Evolutionary conservation across 192 early-diverging fungal species (phyloP).

Genomic region (Chytriomyces hyalinus): DNA sequence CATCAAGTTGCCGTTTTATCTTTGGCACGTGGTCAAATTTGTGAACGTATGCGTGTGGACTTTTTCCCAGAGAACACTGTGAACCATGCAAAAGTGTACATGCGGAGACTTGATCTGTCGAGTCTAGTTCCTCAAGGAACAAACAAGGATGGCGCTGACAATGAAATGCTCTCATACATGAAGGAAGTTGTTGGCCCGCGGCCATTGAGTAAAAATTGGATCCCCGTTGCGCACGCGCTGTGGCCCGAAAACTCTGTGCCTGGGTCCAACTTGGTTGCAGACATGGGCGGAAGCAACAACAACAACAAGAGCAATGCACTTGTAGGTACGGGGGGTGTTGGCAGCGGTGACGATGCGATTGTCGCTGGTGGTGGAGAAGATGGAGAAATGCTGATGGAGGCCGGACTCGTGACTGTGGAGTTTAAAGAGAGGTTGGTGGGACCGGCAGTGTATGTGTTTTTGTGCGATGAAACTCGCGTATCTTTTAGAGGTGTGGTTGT

Average conservation of each 20-base stretch:
- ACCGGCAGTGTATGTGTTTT: constrained; percentile 32
- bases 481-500: constrained; percentile 30
- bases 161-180: constrained; percentile 20
- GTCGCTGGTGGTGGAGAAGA: constrained; percentile 28
- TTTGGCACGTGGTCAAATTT: constrained; percentile 12
- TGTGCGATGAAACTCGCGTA: constrained; percentile 40
- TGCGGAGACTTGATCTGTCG: constrained; percentile 16
- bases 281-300: not conserved
- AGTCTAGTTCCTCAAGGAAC: not conserved
- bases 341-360: constrained; percentile 24
- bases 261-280: constrained; percentile 25
- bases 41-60: constrained; percentile 31
- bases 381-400: constrained; percentile 30
- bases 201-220: constrained; percentile 22
- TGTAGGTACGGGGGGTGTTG: constrained; percentile 26
- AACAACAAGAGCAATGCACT: not conserved
- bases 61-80: constrained; percentile 33
- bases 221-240: constrained; percentile 28
- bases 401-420: constrained; percentile 26
- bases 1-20: constrained; percentile 35
- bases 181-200: constrained; percentile 29
- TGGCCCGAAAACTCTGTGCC: constrained; percentile 37
- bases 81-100: constrained; percentile 31
- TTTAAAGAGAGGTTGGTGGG: constrained; percentile 30
- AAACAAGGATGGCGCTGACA: not conserved